Evolutionary conservation across 208 protist species (phyloP), one percentile per base, ranked within the genome.

Genomic region (Wallacemonas sp.): DNA sequence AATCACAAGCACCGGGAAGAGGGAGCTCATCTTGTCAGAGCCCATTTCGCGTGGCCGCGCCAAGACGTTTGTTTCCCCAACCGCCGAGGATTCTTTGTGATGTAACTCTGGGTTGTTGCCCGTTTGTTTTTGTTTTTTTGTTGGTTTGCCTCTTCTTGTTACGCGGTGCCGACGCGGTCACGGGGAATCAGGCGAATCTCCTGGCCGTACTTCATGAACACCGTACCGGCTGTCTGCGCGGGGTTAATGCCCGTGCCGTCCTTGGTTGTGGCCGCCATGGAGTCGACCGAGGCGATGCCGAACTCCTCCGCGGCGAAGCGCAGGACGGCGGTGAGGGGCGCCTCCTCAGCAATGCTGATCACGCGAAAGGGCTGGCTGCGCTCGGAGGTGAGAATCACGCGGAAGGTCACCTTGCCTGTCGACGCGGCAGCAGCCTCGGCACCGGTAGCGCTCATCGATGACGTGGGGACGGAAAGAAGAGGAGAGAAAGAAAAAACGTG

Each of bases 171-270:
- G 10, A 98, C 96, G 29, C 92, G 85, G 67, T 98, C 97, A 58
- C 97, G 84, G 29, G 96, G 95, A 67, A 98, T 98, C 9, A 98
- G 82, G 4, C 95, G 85, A 21, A 98, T 92, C 37, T 98, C 96
- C 41, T 82, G 75, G 5, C 97, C 97, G 71, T 98, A 94, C 71
- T 98, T 98, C 75, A 98, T 86, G 60, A 97, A 98, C 30, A 98
- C 92, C 55, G 78, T 92, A 30, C 95, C 95, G 15, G 94, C 83
- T 13, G 82, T 97, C 71, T 98, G 94, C 38, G 89, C 71, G 1
- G 97, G 97, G 73, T 98, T 98, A 64, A 99, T 98, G 33, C 97
- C 97, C 0, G 96, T 96, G 57, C 97, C 97, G 67, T 98, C 96
- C 73, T 93, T 93, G 37, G 86, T 92, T 27, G 85, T 95, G 36